Evolutionary conservation across 164 flowering plant species (phyloP), one percentile per base, ranked within the genome.

Genomic region (Macadamia integrifolia): DNA sequence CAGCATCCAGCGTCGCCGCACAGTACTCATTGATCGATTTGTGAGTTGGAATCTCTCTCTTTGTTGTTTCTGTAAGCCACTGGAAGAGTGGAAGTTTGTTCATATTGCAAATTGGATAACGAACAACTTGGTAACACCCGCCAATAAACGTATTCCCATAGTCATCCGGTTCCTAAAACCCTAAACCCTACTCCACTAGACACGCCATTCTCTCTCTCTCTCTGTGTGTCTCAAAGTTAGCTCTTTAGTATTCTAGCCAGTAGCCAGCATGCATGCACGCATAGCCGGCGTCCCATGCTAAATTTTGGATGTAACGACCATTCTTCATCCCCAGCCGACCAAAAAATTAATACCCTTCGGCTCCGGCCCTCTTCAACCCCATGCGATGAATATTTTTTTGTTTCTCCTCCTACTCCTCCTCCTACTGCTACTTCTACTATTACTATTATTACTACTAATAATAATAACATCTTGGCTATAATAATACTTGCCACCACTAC

Each of bases 131-230:
- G 3, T 35, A 9, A 68, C 12, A 17, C 61, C 49, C 2, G 57
- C 30, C 6, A 56, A 9, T 10, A 62, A 17, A 55, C 50, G 65
- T 17, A 18, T n/a, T 52, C 29, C 9, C 43, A 17, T 67, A 3
- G 32, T 8, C 56, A 17, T 28, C 18, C 5, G 40, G 3, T 35
- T 58, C 64, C 13, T 58, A 42, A 64, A 71, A 58, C 52, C 69
- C 71, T 70, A 46, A 74, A 70, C 68, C 71, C 74, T 67, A 67
- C 57, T 71, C 67, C 61, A 31, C 56, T 43, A 60, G 28, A 59
- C 43, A 17, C 2, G 8, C 32, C 42, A 4, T 17, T 43, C 17
- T 14, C 42, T 44, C 57, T 17, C 18, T 12, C 14, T 12, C 10
- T 58, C 6, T 32, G 60, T 14, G 1, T 32, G 60, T 14, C 28